Percentiles rank a stretch among this genome's conserved stretches.
These are phyloP conservation scores for Cenchrus purpureus DNA, from an alignment of 176 grass and related monocot genomes.

Conservation along the genomic window DNA sequence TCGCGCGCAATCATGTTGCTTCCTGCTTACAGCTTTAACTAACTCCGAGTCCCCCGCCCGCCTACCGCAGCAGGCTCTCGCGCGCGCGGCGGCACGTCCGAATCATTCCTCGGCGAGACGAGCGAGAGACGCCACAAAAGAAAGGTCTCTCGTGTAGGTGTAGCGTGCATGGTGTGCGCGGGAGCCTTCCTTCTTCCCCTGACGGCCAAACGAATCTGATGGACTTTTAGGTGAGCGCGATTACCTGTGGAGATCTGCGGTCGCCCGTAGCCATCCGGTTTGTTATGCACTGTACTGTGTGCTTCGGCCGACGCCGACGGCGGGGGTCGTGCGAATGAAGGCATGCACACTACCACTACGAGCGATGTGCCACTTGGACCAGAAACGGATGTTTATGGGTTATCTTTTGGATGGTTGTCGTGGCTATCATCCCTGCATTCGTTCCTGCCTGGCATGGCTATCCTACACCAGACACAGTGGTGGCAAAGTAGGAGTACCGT, in stretches of 20 bases:
- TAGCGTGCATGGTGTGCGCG: constrained; percentile 8
- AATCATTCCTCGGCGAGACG: constrained; percentile 15
- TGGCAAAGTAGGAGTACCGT: too few relatives aligned
- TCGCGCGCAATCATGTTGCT: constrained; percentile 52
- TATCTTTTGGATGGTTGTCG: constrained; percentile 13
- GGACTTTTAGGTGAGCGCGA: constrained; percentile 55
- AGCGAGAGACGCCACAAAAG: too few relatives aligned
- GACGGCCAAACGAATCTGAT: constrained; percentile 60
- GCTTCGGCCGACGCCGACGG: constrained; percentile 2
- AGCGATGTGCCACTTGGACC: constrained; percentile 49
- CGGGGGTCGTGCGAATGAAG: constrained; percentile 60
- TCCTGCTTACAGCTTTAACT: constrained; percentile 63
- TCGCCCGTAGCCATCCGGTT: constrained; percentile 57
- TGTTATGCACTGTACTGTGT: constrained; percentile 42
- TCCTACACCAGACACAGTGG: neutral
- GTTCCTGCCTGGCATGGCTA: neutral
- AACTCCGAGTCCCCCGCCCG: constrained; percentile 26
- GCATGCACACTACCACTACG: constrained; percentile 47
- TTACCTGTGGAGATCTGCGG: constrained; percentile 18
- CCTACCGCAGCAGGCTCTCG: neutral
- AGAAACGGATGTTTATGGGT: constrained; percentile 43
- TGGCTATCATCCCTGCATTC: constrained; percentile 11
- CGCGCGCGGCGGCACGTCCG: constrained; percentile 42
- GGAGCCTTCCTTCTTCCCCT: neutral
- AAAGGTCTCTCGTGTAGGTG: too few relatives aligned